phyloP scores from a whole-genome alignment of 306 rosid genomes.

The Quercus glauca region DNA sequence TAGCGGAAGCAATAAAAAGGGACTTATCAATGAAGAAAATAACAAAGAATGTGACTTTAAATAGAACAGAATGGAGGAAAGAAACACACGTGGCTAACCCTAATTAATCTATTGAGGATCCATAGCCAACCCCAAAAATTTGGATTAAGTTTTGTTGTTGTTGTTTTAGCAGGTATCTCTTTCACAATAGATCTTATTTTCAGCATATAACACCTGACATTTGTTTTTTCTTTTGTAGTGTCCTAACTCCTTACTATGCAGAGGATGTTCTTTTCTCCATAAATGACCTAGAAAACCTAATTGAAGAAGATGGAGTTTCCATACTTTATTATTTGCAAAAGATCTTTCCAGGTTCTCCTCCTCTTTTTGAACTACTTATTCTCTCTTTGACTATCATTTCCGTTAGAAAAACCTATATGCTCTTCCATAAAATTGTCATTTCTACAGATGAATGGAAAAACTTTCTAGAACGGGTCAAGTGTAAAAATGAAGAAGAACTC shows the following conservation, averaged over 20 bases:
- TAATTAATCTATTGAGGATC: too few species aligned
- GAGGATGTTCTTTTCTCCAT: constrained; percentile 85
- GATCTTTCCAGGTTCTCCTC: constrained; percentile 79
- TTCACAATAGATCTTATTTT: not conserved
- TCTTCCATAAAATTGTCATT: constrained; percentile 19
- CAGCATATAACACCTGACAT: not conserved
- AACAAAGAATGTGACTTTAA: too few species aligned
- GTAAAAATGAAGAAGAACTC: constrained; percentile 51
- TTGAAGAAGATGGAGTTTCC: constrained; percentile 97
- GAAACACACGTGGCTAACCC: too few species aligned
- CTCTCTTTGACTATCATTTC: constrained; percentile 2
- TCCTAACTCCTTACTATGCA: constrained; percentile 74
- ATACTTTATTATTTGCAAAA: constrained; percentile 92
- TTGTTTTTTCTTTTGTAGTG: constrained; percentile 46
- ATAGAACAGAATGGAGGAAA: too few species aligned
- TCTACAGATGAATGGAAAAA: constrained; percentile 88
- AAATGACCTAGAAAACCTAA: constrained; percentile 49
- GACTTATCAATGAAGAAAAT: too few species aligned
- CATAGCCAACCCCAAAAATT: too few species aligned
- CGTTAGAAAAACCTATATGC: constrained; percentile 6
- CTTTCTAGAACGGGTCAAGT: constrained; percentile 69
- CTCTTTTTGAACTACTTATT: constrained; percentile 12
- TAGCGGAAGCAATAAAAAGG: too few species aligned
- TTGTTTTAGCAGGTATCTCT: not conserved
- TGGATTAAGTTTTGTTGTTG: too few species aligned